Conservation (phyloP, 2,329 filamentous ascomycete genomes). For the Trichoderma sp. region DNA sequence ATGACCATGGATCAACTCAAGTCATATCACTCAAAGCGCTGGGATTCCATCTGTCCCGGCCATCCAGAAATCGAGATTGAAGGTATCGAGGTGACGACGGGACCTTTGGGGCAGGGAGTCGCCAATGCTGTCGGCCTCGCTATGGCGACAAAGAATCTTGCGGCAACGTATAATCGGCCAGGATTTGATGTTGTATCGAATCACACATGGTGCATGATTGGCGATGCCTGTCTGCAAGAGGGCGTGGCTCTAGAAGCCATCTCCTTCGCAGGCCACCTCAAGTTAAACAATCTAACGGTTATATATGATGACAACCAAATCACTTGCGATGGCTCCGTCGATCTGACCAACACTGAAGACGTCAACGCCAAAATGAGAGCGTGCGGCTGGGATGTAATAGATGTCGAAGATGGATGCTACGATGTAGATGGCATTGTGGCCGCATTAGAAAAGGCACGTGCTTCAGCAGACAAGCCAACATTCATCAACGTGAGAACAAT, state of each 20-base stretch:
- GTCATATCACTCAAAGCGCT: conserved; percentile 42
- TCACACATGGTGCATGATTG: conserved; percentile 55
- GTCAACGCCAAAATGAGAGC: conserved; percentile 57
- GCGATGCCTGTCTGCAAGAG: conserved; percentile 57
- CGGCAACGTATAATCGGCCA: conserved; percentile 51
- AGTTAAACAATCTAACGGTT: conserved; percentile 53
- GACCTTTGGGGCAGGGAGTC: conserved; percentile 57
- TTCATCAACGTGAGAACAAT: conserved; percentile 57
- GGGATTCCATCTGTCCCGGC: conserved; percentile 50
- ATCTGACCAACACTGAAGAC: conserved; percentile 53
- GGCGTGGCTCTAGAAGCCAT: conserved; percentile 57
- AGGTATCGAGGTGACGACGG: conserved; percentile 58
- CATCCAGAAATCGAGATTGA: conserved; percentile 57
- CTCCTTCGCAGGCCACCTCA: conserved; percentile 53
- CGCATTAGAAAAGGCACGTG: conserved; percentile 45
- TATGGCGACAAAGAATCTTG: conserved; percentile 55
- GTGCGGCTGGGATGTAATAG: conserved; percentile 54
- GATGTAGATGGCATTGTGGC: conserved; percentile 43
- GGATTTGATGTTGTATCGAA: conserved; percentile 48
- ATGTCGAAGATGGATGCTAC: conserved; percentile 51
- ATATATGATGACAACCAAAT: conserved; percentile 62
- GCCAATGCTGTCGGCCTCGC: conserved; percentile 59
- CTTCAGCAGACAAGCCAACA: conserved; percentile 46
- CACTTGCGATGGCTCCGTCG: conserved; percentile 56
- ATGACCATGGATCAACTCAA: conserved; percentile 58